phyloP scores from a whole-genome alignment of 495 filamentous ascomycete species.

The Penicillium argentinense region DNA sequence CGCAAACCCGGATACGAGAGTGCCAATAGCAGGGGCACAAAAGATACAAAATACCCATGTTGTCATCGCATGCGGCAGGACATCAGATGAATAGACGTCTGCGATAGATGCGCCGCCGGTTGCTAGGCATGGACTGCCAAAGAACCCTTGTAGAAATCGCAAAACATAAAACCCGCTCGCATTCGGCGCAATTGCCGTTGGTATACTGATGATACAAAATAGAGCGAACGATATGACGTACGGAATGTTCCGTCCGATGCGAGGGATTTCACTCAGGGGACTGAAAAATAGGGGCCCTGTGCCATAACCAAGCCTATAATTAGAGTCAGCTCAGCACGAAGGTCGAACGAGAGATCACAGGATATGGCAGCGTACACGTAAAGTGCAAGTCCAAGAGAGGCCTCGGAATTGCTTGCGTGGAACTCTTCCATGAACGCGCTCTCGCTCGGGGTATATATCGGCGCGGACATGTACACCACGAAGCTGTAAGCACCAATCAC shows the following conservation, averaged over 20 bases:
- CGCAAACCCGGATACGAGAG: constrained; percentile 39
- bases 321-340: constrained; percentile 4
- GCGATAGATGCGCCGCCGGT: constrained; percentile 31
- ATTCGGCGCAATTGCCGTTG: constrained; percentile 31
- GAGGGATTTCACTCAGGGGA: constrained; percentile 50
- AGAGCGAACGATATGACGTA: constrained; percentile 49
- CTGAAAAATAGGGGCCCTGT: constrained; percentile 45
- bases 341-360: neutral
- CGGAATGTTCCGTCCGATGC: constrained; percentile 46
- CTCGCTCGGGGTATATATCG: constrained; percentile 22
- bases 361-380: constrained; percentile 41
- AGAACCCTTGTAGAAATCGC: constrained; percentile 53
- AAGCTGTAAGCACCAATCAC: constrained; percentile 22
- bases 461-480: constrained; percentile 24
- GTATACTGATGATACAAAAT: constrained; percentile 47
- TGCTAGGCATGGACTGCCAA: constrained; percentile 51
- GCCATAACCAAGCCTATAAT: constrained; percentile 33
- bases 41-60: constrained; percentile 32
- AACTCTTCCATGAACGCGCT: constrained; percentile 38
- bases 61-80: constrained; percentile 10
- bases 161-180: constrained; percentile 28
- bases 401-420: constrained; percentile 41
- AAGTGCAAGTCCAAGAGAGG: constrained; percentile 48
- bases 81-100: constrained; percentile 19
- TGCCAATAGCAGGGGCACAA: constrained; percentile 40